phyloP scores from a whole-genome alignment of 805 yeast genomes.

The Schwanniomyces yamadae region DNA sequence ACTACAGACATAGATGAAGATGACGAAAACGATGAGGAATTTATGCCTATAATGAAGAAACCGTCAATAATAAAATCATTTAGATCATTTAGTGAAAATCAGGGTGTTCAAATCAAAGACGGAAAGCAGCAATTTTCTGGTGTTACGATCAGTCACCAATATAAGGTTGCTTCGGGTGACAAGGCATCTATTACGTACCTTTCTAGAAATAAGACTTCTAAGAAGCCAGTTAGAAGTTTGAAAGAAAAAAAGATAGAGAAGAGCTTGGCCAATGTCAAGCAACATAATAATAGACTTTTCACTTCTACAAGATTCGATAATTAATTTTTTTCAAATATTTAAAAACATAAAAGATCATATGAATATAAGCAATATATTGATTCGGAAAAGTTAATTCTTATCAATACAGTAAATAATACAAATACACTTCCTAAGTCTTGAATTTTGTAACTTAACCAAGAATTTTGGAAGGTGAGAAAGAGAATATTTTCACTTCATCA shows the following conservation, averaged over 20 bases:
- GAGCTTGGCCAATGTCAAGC: conserved; percentile 19
- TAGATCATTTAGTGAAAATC: conserved; percentile 36
- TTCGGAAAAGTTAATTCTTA: not conserved
- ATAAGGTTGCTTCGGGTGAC: conserved; percentile 54
- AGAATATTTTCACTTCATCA: conserved; percentile 1
- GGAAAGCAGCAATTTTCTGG: conserved; percentile 36
- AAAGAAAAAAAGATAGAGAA: conserved; percentile 27
- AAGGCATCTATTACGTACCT: conserved; percentile 58
- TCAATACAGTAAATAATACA: too few relatives aligned
- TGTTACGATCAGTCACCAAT: conserved; percentile 53
- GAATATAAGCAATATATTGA: too few relatives aligned
- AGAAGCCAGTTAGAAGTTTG: conserved; percentile 22
- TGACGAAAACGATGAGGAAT: conserved; percentile 33
- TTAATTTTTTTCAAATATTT: conserved; percentile 2
- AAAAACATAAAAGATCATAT: conserved; percentile 7
- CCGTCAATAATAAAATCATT: conserved; percentile 51
- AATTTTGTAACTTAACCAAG: conserved; percentile 1
- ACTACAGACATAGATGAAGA: conserved; percentile 20
- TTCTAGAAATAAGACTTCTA: conserved; percentile 33
- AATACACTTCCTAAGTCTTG: too few relatives aligned
- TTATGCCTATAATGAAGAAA: conserved; percentile 40
- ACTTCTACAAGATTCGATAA: conserved; percentile 19
- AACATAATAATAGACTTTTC: conserved; percentile 18
- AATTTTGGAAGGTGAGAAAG: not conserved
- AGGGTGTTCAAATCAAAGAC: conserved; percentile 41